Evolutionary conservation across 2,329 filamentous ascomycete species (phyloP).

Genomic region (Fusarium pseudocircinatum): DNA sequence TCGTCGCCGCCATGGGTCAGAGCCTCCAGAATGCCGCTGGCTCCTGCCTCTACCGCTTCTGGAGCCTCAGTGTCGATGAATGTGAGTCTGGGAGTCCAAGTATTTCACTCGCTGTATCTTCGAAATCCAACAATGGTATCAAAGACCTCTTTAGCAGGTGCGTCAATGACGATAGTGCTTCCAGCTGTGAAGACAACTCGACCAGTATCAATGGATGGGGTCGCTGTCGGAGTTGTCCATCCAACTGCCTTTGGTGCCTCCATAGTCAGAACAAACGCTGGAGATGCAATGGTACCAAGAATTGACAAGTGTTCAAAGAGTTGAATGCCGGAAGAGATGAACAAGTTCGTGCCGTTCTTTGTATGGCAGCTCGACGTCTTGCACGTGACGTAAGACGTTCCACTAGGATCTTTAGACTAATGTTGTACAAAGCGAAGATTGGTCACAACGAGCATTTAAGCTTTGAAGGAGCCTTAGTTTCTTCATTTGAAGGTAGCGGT

Average conservation of each 20-base stretch:
- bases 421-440: no score
- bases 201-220: neutral
- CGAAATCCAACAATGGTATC: neutral
- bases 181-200: neutral
- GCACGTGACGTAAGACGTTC: neutral
- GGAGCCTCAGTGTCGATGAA: neutral
- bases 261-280: neutral
- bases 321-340: no score
- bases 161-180: neutral
- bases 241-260: neutral
- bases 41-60: neutral
- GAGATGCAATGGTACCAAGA: rapidly evolving
- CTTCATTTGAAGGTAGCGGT: no score
- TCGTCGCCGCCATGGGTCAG: neutral
- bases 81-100: neutral
- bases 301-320: rapidly evolving
- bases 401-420: no score
- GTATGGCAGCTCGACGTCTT: neutral
- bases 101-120: neutral
- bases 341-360: neutral
- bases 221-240: neutral
- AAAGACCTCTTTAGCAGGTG: neutral
- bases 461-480: no score
- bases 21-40: neutral
- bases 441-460: no score